Evolutionary conservation across 2,329 filamentous ascomycete species (phyloP), one percentile per base, ranked within the genome.

Genomic region (Dichotomopilus funicola): DNA sequence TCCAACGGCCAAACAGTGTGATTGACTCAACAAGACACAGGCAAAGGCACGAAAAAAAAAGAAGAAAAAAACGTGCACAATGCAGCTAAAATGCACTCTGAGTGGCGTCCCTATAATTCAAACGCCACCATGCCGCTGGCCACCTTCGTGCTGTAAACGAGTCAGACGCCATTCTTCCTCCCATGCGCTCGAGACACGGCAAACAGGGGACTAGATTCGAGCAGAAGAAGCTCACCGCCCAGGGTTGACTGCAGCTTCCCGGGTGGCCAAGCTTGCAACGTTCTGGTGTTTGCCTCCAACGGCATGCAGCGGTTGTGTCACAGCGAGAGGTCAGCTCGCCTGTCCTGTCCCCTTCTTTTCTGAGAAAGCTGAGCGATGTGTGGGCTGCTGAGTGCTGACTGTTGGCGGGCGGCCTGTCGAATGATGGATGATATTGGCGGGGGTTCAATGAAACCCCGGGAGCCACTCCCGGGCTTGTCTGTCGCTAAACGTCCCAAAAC

Each of bases 81-180:
- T 35, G 40, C 37, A 27, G 4, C 45, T 35, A 12, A 46, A 34
- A 19, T 13, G 34, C n/a, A 42, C 36, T 36, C 3, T 40, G 27
- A 27, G 48, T 44, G 51, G 49, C 13, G n/a, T n/a, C 42, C 48
- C 12, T 36, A 38, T 48, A 34, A 12, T 4, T 27, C 44, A 11
- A 41, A 57, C 49, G 43, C 51, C 55, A 54, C 48, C 38, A 49
- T 57, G 47, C 55, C 46, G 37, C 33, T 34, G 45, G 31, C 45
- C 50, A 52, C 40, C 12, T 50, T 36, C n/a, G 41, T 36, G 9
- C 2, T 31, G 33, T 31, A 10, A 46, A 34, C 27, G 10, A 19
- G 13, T 42, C 36, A 46, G 36, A 4, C 51, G 40, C 38, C 38
- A 27, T 46, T 35, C 40, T 36, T 53, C 40, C 19, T 37, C n/a